Evolutionary conservation across 495 filamentous ascomycete genomes (phyloP).

Genomic region (Podospora fimiseda): DNA sequence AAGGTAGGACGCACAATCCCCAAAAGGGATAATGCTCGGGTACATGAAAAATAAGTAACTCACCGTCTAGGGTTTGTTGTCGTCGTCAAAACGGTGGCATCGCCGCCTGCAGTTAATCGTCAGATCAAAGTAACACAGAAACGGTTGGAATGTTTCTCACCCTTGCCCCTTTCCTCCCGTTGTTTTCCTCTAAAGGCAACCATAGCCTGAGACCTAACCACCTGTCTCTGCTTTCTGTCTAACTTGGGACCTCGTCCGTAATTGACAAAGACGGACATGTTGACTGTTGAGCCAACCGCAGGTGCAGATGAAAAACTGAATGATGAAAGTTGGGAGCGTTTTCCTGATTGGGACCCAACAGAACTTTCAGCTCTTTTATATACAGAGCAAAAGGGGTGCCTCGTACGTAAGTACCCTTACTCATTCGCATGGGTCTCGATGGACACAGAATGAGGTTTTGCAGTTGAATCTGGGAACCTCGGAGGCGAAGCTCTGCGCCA

Average conservation of each 20-base stretch:
- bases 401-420: neutral
- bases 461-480: neutral
- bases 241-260: constrained; percentile 7
- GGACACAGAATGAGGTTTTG: neutral
- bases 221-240: constrained; percentile 7
- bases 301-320: neutral
- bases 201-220: constrained; percentile 11
- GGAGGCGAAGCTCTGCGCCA: neutral
- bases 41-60: neutral
- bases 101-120: neutral
- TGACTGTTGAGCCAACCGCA: neutral
- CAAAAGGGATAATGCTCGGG: neutral
- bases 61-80: neutral
- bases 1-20: too few relatives aligned
- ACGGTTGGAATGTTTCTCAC: neutral
- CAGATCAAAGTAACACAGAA: neutral
- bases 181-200: constrained; percentile 7
- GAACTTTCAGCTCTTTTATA: neutral
- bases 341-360: neutral
- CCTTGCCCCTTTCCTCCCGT: neutral
- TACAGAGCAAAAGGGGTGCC: neutral
- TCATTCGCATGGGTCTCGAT: neutral
- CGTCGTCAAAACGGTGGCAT: neutral
- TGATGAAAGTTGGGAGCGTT: neutral
- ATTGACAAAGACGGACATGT: constrained; percentile 12